Percentiles rank a stretch among this genome's conserved stretches.
Conservation (phyloP, 106 monocot genomes). For the Allium cepa region DNA sequence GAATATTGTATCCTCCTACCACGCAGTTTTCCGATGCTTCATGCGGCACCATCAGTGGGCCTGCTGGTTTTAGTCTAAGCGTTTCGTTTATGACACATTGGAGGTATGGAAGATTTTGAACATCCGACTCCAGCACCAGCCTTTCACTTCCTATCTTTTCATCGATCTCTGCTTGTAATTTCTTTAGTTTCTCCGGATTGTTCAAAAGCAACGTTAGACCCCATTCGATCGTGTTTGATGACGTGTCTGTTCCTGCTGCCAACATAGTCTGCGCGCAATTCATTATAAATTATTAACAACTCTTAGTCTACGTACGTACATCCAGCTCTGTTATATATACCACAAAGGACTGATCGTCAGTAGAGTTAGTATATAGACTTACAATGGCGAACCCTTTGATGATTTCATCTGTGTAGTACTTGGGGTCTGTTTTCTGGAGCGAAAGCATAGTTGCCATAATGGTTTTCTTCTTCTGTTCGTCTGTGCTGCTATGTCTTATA, state of each 20-base stretch:
- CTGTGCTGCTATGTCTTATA: too few relatives aligned
- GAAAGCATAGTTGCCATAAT: neutral
- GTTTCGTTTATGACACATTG: conserved; percentile 7
- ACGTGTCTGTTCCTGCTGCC: conserved; percentile 21
- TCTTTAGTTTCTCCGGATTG: conserved; percentile 19
- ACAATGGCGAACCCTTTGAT: neutral
- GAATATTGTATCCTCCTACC: conserved; percentile 4
- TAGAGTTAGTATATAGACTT: neutral
- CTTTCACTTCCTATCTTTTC: neutral
- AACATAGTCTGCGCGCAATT: neutral
- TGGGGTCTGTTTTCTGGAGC: conserved; percentile 1
- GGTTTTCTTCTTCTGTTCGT: neutral
- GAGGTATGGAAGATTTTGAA: conserved; percentile 1
- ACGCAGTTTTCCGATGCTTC: neutral
- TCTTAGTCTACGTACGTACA: too few relatives aligned
- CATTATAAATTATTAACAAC: too few relatives aligned
- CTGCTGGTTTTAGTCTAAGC: conserved; percentile 1
- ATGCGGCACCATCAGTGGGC: conserved; percentile 11
- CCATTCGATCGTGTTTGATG: conserved; percentile 20
- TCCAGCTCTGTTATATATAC: too few relatives aligned
- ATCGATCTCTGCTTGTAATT: conserved; percentile 22
- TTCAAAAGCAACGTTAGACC: conserved; percentile 26
- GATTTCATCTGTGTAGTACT: conserved; percentile 1
- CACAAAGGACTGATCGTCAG: too few relatives aligned
- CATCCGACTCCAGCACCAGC: conserved; percentile 3